phyloP scores from a whole-genome alignment of 805 yeast genomes.

The Komagataella ulmi region DNA sequence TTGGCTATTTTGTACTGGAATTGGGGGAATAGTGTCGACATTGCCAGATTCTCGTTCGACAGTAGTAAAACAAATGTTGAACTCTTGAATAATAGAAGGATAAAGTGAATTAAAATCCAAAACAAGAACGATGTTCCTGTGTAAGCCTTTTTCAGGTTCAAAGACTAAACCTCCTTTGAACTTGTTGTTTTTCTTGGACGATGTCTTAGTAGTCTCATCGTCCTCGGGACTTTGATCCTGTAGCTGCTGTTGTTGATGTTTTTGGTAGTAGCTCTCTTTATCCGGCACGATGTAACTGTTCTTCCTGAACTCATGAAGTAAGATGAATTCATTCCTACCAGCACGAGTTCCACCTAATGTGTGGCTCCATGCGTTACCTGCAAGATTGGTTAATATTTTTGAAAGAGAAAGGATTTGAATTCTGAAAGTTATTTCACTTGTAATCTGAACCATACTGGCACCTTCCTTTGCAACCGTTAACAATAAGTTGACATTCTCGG shows the following conservation, averaged over 20 bases:
- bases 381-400: constrained; percentile 80
- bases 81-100: constrained; percentile 95
- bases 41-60: constrained; percentile 52
- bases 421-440: constrained; percentile 69
- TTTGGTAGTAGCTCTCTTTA: constrained; percentile 36
- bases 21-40: constrained; percentile 51
- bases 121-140: constrained; percentile 76
- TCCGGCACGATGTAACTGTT: constrained; percentile 83
- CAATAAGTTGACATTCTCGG: constrained; percentile 54
- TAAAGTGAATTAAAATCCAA: constrained; percentile 98
- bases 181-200: constrained; percentile 54
- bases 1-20: constrained; percentile 42
- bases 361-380: constrained; percentile 96
- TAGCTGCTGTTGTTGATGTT: constrained; percentile 14
- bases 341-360: constrained; percentile 92
- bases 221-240: constrained; percentile 20
- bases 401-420: constrained; percentile 81
- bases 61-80: constrained; percentile 92
- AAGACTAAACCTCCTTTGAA: constrained; percentile 91
- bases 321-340: constrained; percentile 87
- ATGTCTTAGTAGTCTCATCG: constrained; percentile 30
- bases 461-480: constrained; percentile 62
- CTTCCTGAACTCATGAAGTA: constrained; percentile 80
- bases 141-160: constrained; percentile 93
- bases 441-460: constrained; percentile 47